A percentile compares a stretch with the other conserved stretches of the same genome.
Evolutionary conservation across 805 yeast genomes (phyloP).

Genomic region (Scheffersomyces lignosus): DNA sequence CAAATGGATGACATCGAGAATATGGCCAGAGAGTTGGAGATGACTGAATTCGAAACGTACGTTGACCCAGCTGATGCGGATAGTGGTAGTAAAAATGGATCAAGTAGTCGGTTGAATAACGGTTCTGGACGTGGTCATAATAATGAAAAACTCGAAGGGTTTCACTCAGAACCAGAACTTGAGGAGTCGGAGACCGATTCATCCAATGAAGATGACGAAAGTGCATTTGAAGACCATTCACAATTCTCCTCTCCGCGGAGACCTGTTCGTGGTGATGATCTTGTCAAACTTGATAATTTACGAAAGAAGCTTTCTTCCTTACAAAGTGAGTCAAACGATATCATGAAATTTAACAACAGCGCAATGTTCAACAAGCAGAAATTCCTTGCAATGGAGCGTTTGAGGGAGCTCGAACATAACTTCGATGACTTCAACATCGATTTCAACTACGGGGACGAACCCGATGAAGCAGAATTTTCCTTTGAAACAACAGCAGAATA

Average conservation of each 20-base stretch:
- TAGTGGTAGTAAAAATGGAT: constrained; percentile 3
- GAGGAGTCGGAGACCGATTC: constrained; percentile 14
- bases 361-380: constrained; percentile 62
- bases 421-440: constrained; percentile 66
- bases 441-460: constrained; percentile 30
- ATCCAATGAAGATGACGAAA: constrained; percentile 17
- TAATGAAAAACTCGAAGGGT: not conserved
- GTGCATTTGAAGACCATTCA: constrained; percentile 10
- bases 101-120: too few relatives aligned
- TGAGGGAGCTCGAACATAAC: constrained; percentile 65
- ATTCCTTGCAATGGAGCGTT: constrained; percentile 65
- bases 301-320: constrained; percentile 59
- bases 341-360: constrained; percentile 64
- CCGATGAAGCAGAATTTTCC: constrained; percentile 12
- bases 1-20: constrained; percentile 83
- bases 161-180: constrained; percentile 17
- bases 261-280: constrained; percentile 49
- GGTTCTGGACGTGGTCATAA: not conserved
- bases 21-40: constrained; percentile 83
- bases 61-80: constrained; percentile 10
- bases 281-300: constrained; percentile 53
- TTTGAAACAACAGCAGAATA: constrained; percentile 11
- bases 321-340: constrained; percentile 75
- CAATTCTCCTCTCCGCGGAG: constrained; percentile 34
- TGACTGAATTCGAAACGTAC: constrained; percentile 68